Evolutionary conservation across 805 yeast species (phyloP).

Genomic region (Schizosaccharomyces lindneri): DNA sequence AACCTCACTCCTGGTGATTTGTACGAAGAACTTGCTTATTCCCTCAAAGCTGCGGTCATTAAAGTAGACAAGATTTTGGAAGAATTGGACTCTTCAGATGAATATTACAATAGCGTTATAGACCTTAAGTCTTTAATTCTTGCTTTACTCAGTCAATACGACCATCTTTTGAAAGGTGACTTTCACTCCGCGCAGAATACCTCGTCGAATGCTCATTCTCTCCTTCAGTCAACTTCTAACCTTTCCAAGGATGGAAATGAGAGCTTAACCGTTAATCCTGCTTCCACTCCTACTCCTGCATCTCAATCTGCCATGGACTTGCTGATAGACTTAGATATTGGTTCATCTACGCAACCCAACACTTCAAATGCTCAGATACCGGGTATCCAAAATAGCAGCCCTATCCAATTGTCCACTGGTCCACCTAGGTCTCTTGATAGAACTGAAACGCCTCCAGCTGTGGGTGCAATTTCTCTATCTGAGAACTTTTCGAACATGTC

Average conservation of each 20-base stretch:
- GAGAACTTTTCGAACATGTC: too few relatives aligned
- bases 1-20: conserved; percentile 35
- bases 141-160: conserved; percentile 10
- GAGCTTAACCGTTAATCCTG: not conserved
- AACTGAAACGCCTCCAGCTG: too few relatives aligned
- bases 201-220: not conserved
- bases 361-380: not conserved
- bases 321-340: not conserved
- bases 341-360: not conserved
- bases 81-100: conserved; percentile 49
- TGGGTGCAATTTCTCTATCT: too few relatives aligned
- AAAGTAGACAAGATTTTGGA: conserved; percentile 61
- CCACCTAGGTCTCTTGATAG: too few relatives aligned
- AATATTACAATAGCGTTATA: conserved; percentile 37
- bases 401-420: too few relatives aligned
- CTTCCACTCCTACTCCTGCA: not conserved
- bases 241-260: not conserved
- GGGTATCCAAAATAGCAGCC: too few relatives aligned
- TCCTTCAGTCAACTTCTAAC: not conserved
- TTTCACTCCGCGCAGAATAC: not conserved
- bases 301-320: not conserved
- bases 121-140: conserved; percentile 54
- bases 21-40: conserved; percentile 44
- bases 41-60: conserved; percentile 67
- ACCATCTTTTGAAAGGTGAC: not conserved